A percentile compares a stretch with the other conserved stretches of the same genome.
These are phyloP conservation scores for Neofusicoccum kwambonambiense DNA, from an alignment of 2,329 filamentous ascomycete genomes.

Conservation along the genomic window DNA sequence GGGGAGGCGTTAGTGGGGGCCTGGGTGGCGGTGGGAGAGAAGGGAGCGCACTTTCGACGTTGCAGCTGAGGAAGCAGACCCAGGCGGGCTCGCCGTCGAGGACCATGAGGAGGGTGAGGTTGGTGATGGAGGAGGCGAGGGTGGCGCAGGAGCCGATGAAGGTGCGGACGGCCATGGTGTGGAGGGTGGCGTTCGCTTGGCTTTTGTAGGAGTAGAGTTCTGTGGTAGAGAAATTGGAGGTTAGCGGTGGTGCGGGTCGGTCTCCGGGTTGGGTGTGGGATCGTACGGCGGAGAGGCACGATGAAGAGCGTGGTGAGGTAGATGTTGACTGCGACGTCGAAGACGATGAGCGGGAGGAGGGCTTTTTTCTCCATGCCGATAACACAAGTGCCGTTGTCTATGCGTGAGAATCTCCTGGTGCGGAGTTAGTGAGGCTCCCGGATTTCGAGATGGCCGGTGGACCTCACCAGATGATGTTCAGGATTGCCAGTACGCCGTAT, in stretches of 20 bases:
- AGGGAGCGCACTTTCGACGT: neutral
- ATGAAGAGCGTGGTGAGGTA: slow-evolving; percentile 65
- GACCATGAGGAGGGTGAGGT: neutral
- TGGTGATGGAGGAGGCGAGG: neutral
- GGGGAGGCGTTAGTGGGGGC: too few species aligned
- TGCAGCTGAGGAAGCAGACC: slow-evolving; percentile 13
- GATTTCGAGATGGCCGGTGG: neutral
- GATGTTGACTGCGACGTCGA: slow-evolving; percentile 61
- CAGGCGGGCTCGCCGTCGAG: slow-evolving; percentile 11
- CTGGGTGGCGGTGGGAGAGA: neutral
- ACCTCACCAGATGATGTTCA: slow-evolving; percentile 7
- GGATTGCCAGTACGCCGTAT: neutral
- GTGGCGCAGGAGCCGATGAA: slow-evolving; percentile 8
- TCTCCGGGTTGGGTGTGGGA: too few species aligned
- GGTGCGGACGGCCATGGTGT: slow-evolving; percentile 10
- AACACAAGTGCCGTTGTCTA: slow-evolving; percentile 43
- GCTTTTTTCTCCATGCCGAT: slow-evolving; percentile 60
- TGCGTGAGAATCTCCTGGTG: neutral
- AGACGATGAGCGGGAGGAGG: slow-evolving; percentile 61
- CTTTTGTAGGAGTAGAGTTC: slow-evolving; percentile 4
- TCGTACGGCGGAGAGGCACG: slow-evolving; percentile 50
- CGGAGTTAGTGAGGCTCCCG: neutral
- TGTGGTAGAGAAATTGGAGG: neutral
- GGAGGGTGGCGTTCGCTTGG: neutral
- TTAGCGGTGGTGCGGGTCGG: neutral